Percentiles rank a stretch among this genome's conserved stretches.
Evolutionary conservation across 306 rosid species (phyloP).

Genomic region (Pterocarpus santalinus): DNA sequence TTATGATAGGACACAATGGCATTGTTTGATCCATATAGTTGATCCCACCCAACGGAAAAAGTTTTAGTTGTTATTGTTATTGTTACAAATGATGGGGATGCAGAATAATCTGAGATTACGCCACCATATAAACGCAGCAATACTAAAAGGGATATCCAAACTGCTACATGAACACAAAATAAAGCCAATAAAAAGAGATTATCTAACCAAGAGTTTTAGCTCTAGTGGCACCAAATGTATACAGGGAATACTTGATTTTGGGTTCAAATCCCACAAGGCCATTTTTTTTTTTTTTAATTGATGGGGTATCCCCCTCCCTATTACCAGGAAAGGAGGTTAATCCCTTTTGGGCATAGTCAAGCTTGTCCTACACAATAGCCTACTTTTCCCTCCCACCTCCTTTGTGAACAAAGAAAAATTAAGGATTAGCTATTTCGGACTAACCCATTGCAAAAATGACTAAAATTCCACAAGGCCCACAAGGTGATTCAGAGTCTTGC

Average conservation of each 20-base stretch:
- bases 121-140: background rate
- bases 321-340: too few species aligned
- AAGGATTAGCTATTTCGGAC: background rate
- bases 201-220: background rate
- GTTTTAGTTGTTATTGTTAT: too few species aligned
- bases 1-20: too few species aligned
- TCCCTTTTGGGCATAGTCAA: background rate
- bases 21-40: too few species aligned
- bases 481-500: slow-evolving; percentile 1
- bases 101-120: background rate
- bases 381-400: slow-evolving; percentile 13
- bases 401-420: background rate
- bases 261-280: background rate
- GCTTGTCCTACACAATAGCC: background rate
- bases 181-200: background rate
- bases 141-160: background rate
- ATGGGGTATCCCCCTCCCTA: too few species aligned
- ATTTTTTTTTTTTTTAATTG: too few species aligned
- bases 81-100: slow-evolving; percentile 5
- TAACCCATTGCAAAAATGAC: slow-evolving; percentile 5
- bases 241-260: background rate
- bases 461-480: background rate
- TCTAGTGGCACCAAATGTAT: background rate
- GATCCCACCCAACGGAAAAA: too few species aligned
- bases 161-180: background rate